Base-by-base conservation (phyloP, 2,329 filamentous ascomycete species). In the Xylariaceae sp. region DNA sequence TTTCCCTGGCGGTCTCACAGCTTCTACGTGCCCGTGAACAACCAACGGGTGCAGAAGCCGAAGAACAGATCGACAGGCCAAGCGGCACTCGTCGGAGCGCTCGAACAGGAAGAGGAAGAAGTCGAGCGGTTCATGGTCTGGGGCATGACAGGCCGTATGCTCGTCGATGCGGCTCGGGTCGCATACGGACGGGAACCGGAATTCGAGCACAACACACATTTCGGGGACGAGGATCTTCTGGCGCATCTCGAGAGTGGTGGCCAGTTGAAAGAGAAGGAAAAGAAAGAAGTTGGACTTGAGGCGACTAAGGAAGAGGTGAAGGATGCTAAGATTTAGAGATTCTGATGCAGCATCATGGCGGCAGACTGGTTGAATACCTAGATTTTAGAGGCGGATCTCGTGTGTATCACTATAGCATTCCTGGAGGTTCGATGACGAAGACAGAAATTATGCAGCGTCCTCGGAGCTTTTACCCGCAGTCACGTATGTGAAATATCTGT, bases 81-180 rank as follows among this genome's bases (percentile, higher is more conserved):
- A 44, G 60, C 56, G 12, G 57, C 57, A 14, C 50, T 62, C 12
- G 58, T 56, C n/a, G 51, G 54, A 10, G n/a, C 32, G 27, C 50
- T 51, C 17, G 60, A 59, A 33, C 56, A 65, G 53, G 58, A 80
- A 49, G 73, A 77, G 55, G 73, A 72, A 2, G 64, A 4, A 73
- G 74, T 77, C 40, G 71, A 71, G 39, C 75, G 87, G 35, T 96
- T 94, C 70, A 84, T 87, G 58, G 90, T 97, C 5, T 96, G 91
- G 80, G 92, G 92, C 14, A 92, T 97, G 89, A 97, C 92, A 46
- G 92, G 90, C 2, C 76, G 90, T 45, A 92, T 97, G 47, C 68
- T 96, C 47, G 89, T 96, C 5, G 92, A 97, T 70, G 86, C 87
- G 5, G 91, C 92, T 32, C 77, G 89, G 54, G 78, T 95, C 15